phyloP scores from a whole-genome alignment of 2,329 filamentous ascomycete genomes.

The Fusarium bactridioides region DNA sequence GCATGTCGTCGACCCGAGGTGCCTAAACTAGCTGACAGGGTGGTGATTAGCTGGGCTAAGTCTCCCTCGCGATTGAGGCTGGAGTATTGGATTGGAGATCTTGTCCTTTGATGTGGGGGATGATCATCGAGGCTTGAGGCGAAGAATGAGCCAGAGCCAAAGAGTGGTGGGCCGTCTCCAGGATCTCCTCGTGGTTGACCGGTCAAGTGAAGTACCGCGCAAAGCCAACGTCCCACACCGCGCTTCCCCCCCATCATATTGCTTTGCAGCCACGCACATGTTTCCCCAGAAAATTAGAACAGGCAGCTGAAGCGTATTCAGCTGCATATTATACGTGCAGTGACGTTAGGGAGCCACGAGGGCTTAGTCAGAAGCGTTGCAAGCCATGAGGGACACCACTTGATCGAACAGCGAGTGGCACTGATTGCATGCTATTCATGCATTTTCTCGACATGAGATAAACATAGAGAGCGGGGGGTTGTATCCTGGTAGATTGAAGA shows the following conservation, averaged over 20 bases:
- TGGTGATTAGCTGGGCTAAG: constrained; percentile 4
- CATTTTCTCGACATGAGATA: background rate
- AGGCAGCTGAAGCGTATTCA: constrained; percentile 36
- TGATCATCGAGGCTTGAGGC: constrained; percentile 26
- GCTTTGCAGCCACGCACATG: constrained; percentile 31
- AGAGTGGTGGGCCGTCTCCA: constrained; percentile 32
- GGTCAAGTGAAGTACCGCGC: constrained; percentile 27
- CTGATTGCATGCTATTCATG: background rate
- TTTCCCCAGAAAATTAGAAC: constrained; percentile 41
- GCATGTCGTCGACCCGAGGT: constrained; percentile 1
- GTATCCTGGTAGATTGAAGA: background rate
- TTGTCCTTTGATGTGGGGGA: constrained; percentile 35
- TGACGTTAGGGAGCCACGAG: constrained; percentile 31
- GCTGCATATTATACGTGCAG: constrained; percentile 26
- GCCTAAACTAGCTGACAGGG: constrained; percentile 4
- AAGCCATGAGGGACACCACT: background rate
- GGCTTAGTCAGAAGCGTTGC: constrained; percentile 21
- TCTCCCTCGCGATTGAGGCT: constrained; percentile 30
- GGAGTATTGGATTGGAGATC: constrained; percentile 33
- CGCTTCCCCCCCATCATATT: constrained; percentile 32
- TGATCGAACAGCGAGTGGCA: background rate
- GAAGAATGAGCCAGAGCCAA: constrained; percentile 9
- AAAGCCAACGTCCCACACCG: constrained; percentile 32
- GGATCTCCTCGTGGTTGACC: constrained; percentile 29
- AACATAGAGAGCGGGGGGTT: background rate